Evolutionary conservation across 2,329 filamentous ascomycete genomes (phyloP).

Genomic region (Penicillium sclerotiorum): DNA sequence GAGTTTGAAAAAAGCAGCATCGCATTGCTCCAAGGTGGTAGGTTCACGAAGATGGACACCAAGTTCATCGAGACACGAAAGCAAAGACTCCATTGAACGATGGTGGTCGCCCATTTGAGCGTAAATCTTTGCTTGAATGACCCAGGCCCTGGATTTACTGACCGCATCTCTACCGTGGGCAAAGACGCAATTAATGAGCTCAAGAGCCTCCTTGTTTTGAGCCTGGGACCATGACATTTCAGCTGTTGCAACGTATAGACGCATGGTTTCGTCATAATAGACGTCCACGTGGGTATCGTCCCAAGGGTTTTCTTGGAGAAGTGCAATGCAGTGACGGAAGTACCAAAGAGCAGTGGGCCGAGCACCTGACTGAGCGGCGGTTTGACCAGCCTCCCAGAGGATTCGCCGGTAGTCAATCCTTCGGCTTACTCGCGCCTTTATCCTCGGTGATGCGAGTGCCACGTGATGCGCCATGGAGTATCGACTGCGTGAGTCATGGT

Average conservation of each 20-base stretch:
- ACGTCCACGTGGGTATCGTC: constrained; percentile 68
- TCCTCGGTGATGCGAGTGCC: constrained; percentile 73
- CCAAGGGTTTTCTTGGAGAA: constrained; percentile 84
- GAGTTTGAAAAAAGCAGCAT: constrained; percentile 69
- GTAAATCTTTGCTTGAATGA: constrained; percentile 78
- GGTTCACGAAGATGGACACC: constrained; percentile 67
- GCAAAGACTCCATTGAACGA: constrained; percentile 69
- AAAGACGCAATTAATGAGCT: constrained; percentile 71
- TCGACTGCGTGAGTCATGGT: constrained; percentile 62
- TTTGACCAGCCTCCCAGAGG: constrained; percentile 76
- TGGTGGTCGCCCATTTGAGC: constrained; percentile 72
- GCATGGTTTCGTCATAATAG: constrained; percentile 82
- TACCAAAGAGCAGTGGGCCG: constrained; percentile 80
- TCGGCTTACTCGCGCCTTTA: constrained; percentile 64
- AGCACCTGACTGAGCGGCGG: constrained; percentile 79
- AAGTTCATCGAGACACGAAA: constrained; percentile 70
- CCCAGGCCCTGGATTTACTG: constrained; percentile 82
- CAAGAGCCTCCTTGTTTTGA: constrained; percentile 67
- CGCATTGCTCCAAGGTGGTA: constrained; percentile 75
- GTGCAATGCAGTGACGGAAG: constrained; percentile 71
- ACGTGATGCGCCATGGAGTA: constrained; percentile 82
- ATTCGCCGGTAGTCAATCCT: constrained; percentile 72
- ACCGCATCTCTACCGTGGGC: constrained; percentile 68
- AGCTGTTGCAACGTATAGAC: constrained; percentile 75
- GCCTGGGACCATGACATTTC: constrained; percentile 82